A percentile compares a stretch with the other conserved stretches of the same genome.
Conservation (phyloP, 495 filamentous ascomycete genomes). For the Lindgomyces ingoldianus region DNA sequence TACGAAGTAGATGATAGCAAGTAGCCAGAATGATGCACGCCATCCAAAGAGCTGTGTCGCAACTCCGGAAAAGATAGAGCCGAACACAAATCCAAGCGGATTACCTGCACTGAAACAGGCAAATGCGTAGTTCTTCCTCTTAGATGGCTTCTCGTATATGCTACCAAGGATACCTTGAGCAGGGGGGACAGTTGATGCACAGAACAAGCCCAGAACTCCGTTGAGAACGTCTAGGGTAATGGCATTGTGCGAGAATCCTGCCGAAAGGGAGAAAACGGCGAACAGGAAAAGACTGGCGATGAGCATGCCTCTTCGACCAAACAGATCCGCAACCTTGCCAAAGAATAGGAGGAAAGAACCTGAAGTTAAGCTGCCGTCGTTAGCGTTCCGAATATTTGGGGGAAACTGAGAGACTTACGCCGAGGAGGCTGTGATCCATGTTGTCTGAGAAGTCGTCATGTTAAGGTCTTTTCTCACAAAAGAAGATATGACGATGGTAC, state of each 20-base stretch:
- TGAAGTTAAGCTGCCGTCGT: constrained; percentile 63
- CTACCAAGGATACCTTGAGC: constrained; percentile 67
- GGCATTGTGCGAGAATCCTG: constrained; percentile 63
- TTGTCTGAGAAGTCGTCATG: constrained; percentile 70
- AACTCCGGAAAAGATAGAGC: constrained; percentile 65
- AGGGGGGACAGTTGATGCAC: constrained; percentile 65
- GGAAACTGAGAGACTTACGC: constrained; percentile 48
- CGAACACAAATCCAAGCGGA: constrained; percentile 68
- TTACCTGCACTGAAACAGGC: constrained; percentile 71
- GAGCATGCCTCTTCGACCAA: constrained; percentile 70
- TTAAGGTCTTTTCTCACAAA: constrained; percentile 61
- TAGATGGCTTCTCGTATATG: constrained; percentile 62
- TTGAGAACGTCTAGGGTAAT: constrained; percentile 66
- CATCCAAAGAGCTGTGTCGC: constrained; percentile 68
- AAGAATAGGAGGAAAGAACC: constrained; percentile 73
- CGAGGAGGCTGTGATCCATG: constrained; percentile 64
- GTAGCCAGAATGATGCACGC: constrained; percentile 66
- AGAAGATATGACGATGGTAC: constrained; percentile 63
- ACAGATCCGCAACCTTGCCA: constrained; percentile 72
- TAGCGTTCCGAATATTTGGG: background rate
- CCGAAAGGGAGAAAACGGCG: constrained; percentile 56
- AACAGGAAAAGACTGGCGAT: constrained; percentile 66
- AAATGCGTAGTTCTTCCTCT: constrained; percentile 65
- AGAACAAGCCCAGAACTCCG: constrained; percentile 62
- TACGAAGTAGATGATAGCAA: constrained; percentile 62